Base-by-base conservation (phyloP, 2,329 filamentous ascomycete genomes). In the Diaporthe sp. region DNA sequence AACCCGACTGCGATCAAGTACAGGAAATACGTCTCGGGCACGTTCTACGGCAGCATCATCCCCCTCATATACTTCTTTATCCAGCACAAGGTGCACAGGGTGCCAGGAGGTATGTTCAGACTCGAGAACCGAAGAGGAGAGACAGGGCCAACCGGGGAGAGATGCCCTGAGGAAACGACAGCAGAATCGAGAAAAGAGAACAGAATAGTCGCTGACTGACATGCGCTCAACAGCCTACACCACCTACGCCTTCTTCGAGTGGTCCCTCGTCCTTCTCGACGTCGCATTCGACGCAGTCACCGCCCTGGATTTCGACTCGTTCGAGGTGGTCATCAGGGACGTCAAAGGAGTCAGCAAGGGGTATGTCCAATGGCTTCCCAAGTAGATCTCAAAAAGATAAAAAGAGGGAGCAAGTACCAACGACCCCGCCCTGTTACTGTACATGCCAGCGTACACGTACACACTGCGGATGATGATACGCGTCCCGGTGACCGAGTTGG, bases 321-420 rank as follows among this genome's bases (percentile, higher is more conserved):
- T 98, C 82, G 96, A 98, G 84, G 87, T 99, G 81, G 89, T 95
- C 79, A 89, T 99, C 78, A 95, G 92, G 87, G 96, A 98, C 87
- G 90, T 96, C 79, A 96, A 95, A 87, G 96, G 95, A 78, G 87
- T 93, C 82, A 97, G 94, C 89, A 96, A 96, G 94, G 96, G 96
- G 97, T 99, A 99, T 91, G 97, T 99, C 87, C 92, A 93, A 87
- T 94, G 94, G 94, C 95, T 98, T 90, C 96, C 96, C 80, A 95
- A 92, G 88, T 98, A 96, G 91, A 51, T 82, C 78, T 81, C 79
- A 12, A 44, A 61, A 25, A 59, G 34, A 28, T 9, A 19, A 28
- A 46, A 72, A 67, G 57, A 72, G 62, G 62, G 62, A 68, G 62
- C 62, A 68, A 68, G 62, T 68, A 68, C 62, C 62, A 68, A 39